Evolutionary conservation across 2,329 filamentous ascomycete species (phyloP).

Genomic region (Sclerotinia trifoliorum): DNA sequence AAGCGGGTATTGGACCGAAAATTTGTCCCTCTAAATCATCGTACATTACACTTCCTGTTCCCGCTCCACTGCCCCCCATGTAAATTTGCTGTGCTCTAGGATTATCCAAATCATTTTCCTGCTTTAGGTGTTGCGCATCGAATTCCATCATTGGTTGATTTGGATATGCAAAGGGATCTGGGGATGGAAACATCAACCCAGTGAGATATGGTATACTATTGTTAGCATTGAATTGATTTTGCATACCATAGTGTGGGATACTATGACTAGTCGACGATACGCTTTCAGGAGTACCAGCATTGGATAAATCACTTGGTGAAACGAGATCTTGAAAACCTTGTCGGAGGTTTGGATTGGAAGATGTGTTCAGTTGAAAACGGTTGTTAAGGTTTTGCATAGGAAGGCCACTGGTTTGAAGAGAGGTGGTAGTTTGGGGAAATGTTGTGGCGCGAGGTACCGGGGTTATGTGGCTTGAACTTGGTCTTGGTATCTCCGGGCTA

Average conservation of each 20-base stretch:
- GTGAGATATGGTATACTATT: constrained; percentile 62
- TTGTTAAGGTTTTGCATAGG: constrained; percentile 26
- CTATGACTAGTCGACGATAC: constrained; percentile 27
- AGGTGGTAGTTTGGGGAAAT: constrained; percentile 36
- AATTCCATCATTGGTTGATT: constrained; percentile 70
- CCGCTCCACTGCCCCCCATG: constrained; percentile 34
- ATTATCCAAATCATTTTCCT: constrained; percentile 25
- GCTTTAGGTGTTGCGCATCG: constrained; percentile 41
- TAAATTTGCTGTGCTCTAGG: constrained; percentile 30
- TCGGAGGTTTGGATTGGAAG: constrained; percentile 35
- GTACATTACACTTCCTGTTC: constrained; percentile 31
- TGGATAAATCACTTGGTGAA: constrained; percentile 34
- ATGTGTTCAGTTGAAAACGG: constrained; percentile 31
- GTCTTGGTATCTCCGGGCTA: constrained; percentile 28
- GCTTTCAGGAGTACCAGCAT: constrained; percentile 35
- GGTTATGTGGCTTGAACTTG: constrained; percentile 18
- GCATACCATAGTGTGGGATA: constrained; percentile 28
- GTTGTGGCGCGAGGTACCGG: constrained; percentile 32
- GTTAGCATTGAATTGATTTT: constrained; percentile 41
- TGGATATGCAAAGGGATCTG: constrained; percentile 74
- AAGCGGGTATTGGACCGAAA: constrained; percentile 68
- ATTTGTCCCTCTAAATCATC: constrained; percentile 73
- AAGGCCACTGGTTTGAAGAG: constrained; percentile 30
- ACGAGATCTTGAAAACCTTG: constrained; percentile 36
- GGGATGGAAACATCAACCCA: constrained; percentile 76